Evolutionary conservation across 1,284 basidiomycete species (phyloP).

Genomic region (Spongiforma sp.): DNA sequence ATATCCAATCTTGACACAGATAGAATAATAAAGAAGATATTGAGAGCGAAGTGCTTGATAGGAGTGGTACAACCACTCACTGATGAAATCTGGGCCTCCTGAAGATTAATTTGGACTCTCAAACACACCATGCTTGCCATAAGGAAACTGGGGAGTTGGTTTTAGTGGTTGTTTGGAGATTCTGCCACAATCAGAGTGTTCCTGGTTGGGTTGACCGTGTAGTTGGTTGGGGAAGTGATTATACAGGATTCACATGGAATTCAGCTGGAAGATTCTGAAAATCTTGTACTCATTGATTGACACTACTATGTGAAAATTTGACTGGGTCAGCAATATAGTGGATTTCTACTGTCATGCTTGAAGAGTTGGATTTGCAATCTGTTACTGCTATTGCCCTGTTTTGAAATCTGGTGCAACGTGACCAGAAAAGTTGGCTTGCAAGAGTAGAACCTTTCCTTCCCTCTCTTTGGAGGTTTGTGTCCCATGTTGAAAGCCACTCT

Average conservation of each 20-base stretch:
- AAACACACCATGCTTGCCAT: not conserved
- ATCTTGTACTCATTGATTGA: not conserved
- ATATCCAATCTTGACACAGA: not conserved
- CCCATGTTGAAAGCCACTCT: constrained; percentile 7
- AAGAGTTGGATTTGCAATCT: not conserved
- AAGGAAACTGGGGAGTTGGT: not conserved
- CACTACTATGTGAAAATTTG: not conserved
- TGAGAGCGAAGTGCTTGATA: too few species aligned
- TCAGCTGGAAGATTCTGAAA: constrained; percentile 1
- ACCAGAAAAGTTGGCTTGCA: too few species aligned
- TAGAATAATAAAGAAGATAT: not conserved
- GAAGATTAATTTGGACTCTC: not conserved
- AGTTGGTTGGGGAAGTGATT: not conserved
- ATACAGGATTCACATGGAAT: not conserved
- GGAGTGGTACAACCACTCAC: too few species aligned
- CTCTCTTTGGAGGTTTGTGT: not conserved
- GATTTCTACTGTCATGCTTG: too few species aligned
- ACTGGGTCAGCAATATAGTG: not conserved
- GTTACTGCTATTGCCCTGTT: not conserved
- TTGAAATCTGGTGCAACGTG: not conserved
- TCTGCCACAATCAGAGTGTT: not conserved
- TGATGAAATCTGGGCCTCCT: too few species aligned
- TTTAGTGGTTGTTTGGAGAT: not conserved
- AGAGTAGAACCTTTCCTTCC: not conserved
- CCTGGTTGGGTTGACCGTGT: not conserved